Percentiles rank a stretch among this genome's conserved stretches.
These are phyloP conservation scores for Edaphochlamys debaryana DNA, from an alignment of 139 green algal species.

Conservation along the genomic window DNA sequence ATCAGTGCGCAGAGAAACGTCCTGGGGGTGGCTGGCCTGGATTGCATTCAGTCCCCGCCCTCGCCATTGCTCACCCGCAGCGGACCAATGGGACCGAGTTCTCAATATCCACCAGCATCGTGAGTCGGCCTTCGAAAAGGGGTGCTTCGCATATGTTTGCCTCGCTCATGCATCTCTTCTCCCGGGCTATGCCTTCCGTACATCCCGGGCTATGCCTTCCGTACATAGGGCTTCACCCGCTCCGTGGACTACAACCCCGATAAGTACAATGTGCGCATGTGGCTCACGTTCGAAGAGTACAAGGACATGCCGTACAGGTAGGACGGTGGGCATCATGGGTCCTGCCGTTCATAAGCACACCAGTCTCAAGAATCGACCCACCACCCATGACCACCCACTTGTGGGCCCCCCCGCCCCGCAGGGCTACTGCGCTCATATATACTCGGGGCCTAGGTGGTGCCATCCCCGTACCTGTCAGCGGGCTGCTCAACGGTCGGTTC, in stretches of 20 bases:
- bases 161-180: too few species aligned
- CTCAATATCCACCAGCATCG: not conserved
- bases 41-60: too few species aligned
- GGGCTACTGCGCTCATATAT: conserved; percentile 4
- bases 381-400: not conserved
- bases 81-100: conserved; percentile 4
- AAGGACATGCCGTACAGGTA: conserved; percentile 14
- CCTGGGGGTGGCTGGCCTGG: too few species aligned
- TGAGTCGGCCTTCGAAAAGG: not conserved
- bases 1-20: too few species aligned
- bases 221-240: not conserved
- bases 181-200: not conserved
- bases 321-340: not conserved
- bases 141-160: not conserved
- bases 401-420: too few species aligned
- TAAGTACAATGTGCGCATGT: not conserved
- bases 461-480: not conserved
- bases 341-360: too few species aligned
- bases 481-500: conserved; percentile 6
- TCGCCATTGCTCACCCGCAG: too few species aligned
- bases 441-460: conserved; percentile 1
- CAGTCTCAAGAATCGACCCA: too few species aligned
- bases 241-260: not conserved
- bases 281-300: conserved; percentile 3
- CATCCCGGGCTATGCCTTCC: too few species aligned